Conservation (phyloP, 495 filamentous ascomycete species). For the Hyphodiscus hymeniophilus region DNA sequence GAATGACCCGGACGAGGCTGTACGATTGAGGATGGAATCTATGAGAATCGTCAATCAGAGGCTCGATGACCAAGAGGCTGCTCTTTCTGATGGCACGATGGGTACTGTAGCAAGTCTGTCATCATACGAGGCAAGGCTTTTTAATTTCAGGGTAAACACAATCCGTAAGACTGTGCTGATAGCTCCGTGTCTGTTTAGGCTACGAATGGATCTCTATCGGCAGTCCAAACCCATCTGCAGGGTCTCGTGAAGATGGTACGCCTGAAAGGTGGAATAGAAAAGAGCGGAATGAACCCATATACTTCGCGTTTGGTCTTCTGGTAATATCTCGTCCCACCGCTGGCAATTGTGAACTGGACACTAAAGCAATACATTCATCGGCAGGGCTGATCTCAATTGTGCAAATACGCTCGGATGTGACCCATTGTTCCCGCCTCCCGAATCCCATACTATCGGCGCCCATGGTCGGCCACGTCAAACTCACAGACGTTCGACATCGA, state of each 20-base stretch:
- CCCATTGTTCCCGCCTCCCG: not conserved
- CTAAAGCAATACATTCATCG: not conserved
- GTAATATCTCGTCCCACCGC: not conserved
- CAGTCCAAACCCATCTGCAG: slow-evolving; percentile 8
- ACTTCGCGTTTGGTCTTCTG: slow-evolving; percentile 4
- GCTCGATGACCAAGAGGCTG: not conserved
- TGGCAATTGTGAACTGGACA: not conserved
- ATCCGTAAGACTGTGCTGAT: not conserved
- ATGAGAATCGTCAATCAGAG: slow-evolving; percentile 9
- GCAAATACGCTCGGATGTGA: slow-evolving; percentile 6
- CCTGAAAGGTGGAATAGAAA: slow-evolving; percentile 7
- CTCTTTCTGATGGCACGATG: slow-evolving; percentile 6
- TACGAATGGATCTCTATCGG: not conserved
- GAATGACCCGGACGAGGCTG: slow-evolving; percentile 5
- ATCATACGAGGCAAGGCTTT: slow-evolving; percentile 6
- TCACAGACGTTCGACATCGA: not conserved
- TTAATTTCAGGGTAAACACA: not conserved
- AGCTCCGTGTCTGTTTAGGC: not conserved
- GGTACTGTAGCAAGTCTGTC: slow-evolving; percentile 7
- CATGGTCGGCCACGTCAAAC: no score
- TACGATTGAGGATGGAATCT: slow-evolving; percentile 8
- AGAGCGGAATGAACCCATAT: slow-evolving; percentile 12
- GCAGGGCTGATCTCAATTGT: slow-evolving; percentile 12
- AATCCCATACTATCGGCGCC: not conserved
- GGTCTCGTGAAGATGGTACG: slow-evolving; percentile 16